Evolutionary conservation across 2,329 filamentous ascomycete genomes (phyloP).

Genomic region (Hypoxylon sp.): DNA sequence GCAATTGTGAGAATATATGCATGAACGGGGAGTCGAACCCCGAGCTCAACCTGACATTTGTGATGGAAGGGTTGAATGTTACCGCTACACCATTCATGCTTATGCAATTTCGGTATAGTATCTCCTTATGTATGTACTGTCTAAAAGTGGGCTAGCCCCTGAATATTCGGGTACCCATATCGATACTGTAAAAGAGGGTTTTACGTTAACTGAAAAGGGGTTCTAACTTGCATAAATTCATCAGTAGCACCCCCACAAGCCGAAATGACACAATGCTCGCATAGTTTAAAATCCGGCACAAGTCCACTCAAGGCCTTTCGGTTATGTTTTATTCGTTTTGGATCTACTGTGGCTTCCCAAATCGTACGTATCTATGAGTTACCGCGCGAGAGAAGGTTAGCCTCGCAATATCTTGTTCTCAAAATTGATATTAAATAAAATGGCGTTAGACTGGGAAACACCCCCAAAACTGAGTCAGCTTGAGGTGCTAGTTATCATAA

Average conservation of each 20-base stretch:
- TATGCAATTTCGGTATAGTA: not conserved
- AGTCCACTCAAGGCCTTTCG: too few relatives aligned
- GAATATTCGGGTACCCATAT: not conserved
- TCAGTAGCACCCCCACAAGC: not conserved
- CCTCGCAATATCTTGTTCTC: too few relatives aligned
- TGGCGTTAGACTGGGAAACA: too few relatives aligned
- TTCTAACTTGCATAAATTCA: not conserved
- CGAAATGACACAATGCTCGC: too few relatives aligned
- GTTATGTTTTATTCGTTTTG: too few relatives aligned
- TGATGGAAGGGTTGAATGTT: slow-evolving; percentile 3
- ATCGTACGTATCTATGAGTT: too few relatives aligned
- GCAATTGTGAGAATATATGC: not conserved
- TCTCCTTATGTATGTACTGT: not conserved
- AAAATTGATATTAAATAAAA: too few relatives aligned
- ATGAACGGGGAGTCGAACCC: slow-evolving; percentile 6
- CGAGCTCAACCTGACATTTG: not conserved
- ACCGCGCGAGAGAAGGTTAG: too few relatives aligned
- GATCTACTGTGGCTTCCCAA: too few relatives aligned
- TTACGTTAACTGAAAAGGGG: not conserved
- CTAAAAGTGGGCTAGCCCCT: not conserved
- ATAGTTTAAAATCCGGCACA: too few relatives aligned
- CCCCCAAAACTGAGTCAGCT: too few relatives aligned
- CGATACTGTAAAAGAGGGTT: not conserved
- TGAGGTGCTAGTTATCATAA: too few relatives aligned
- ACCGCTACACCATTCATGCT: slow-evolving; percentile 7